A percentile compares a stretch with the other conserved stretches of the same genome.
Conservation (phyloP, 208 protist species). For the Leishmania tropica region DNA sequence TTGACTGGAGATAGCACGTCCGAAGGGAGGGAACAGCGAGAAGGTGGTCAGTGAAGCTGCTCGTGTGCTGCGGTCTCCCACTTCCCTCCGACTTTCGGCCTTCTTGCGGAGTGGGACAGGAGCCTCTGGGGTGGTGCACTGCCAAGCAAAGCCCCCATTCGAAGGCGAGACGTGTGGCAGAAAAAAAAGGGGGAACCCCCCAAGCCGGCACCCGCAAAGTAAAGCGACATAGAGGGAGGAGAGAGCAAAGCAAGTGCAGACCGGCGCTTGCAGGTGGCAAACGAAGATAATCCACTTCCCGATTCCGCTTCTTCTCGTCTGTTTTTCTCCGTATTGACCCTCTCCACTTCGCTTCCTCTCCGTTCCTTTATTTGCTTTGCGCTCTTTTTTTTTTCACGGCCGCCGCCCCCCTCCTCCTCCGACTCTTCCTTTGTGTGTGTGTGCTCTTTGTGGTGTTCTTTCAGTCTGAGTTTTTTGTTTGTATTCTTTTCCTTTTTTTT, state of each 20-base stretch:
- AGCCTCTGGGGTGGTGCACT: no score
- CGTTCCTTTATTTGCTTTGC: background rate
- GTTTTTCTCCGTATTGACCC: background rate
- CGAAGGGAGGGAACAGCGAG: background rate
- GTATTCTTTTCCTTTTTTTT: conserved; percentile 4
- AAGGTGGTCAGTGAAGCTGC: background rate
- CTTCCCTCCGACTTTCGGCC: background rate
- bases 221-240: background rate
- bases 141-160: no score
- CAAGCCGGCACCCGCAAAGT: background rate
- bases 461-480: background rate
- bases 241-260: background rate
- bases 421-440: background rate
- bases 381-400: background rate
- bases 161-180: no score
- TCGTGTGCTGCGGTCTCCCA: background rate
- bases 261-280: background rate
- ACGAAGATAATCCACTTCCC: background rate
- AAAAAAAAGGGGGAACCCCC: no score
- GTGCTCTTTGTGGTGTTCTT: background rate
- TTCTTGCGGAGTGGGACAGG: background rate
- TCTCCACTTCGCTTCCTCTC: conserved; percentile 4
- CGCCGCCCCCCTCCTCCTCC: background rate
- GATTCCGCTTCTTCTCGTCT: background rate
- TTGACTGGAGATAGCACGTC: background rate